Percentiles rank a stretch among this genome's conserved stretches.
Conservation (phyloP, 305 asterid genomes). For the Fraxinus sp. region DNA sequence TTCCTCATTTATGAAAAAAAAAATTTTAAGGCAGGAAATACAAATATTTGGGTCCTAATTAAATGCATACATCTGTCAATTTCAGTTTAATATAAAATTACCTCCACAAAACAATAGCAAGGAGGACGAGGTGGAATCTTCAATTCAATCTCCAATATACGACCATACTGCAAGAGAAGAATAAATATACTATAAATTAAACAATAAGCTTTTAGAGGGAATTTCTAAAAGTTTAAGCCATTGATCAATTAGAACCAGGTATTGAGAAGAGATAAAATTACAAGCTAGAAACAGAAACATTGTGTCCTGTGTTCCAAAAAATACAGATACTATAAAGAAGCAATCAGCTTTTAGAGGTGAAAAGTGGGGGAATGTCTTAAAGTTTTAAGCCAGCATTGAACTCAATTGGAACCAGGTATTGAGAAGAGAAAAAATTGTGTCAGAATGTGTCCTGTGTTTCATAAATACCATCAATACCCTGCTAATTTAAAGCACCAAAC, state of each 20-base stretch:
- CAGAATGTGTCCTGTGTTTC: neutral
- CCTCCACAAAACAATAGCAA: constrained; percentile 96
- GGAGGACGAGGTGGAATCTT: constrained; percentile 99
- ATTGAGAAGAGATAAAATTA: neutral
- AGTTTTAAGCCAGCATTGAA: neutral
- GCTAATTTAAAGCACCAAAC: neutral
- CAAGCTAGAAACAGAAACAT: neutral
- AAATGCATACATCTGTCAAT: neutral
- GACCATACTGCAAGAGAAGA: constrained; percentile 72
- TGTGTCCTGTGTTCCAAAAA: neutral
- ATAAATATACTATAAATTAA: constrained; percentile 6
- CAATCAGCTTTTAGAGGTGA: neutral
- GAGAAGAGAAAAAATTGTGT: neutral
- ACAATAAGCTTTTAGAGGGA: neutral
- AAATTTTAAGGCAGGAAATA: neutral
- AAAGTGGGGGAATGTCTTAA: neutral
- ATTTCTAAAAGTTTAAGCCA: neutral
- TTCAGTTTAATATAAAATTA: constrained; percentile 19
- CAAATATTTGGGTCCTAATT: neutral
- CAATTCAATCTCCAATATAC: constrained; percentile 86
- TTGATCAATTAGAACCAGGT: neutral
- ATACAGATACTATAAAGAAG: neutral
- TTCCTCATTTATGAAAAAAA: neutral
- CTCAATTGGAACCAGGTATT: neutral
- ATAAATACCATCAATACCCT: neutral